Evolutionary conservation across 208 protist species (phyloP).

Genomic region (Leishmania martiniquensis): DNA sequence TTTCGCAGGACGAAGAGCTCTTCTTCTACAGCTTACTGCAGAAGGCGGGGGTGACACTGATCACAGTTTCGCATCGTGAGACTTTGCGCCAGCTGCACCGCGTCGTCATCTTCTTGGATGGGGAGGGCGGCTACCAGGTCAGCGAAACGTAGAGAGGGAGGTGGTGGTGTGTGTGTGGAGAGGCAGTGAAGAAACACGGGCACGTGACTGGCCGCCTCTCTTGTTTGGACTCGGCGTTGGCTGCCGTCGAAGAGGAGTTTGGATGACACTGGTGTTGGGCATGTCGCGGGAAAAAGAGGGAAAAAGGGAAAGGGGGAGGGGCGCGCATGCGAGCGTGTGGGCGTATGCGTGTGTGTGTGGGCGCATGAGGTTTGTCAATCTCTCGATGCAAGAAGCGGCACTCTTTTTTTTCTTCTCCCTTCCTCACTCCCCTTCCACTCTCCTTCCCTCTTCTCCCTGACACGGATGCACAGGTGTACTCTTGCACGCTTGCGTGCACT

Average conservation of each 20-base stretch:
- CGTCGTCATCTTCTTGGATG: constrained; percentile 62
- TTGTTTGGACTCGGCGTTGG: neutral
- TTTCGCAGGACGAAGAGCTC: constrained; percentile 86
- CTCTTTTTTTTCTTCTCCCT: neutral
- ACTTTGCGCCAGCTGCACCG: constrained; percentile 67
- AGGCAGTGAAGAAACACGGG: neutral
- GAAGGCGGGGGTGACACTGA: constrained; percentile 74
- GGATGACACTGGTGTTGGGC: neutral
- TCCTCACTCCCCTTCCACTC: neutral
- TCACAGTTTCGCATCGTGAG: constrained; percentile 87
- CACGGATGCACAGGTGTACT: neutral
- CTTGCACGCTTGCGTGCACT: no score
- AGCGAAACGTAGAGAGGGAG: constrained; percentile 7
- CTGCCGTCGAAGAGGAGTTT: neutral
- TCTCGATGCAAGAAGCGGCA: no score
- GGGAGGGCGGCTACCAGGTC: constrained; percentile 57
- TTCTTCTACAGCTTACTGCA: constrained; percentile 69
- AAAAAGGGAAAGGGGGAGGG: no score
- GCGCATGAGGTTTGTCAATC: no score
- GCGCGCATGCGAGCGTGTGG: constrained; percentile 1
- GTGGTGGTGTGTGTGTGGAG: no score
- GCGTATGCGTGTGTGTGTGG: constrained; percentile 6
- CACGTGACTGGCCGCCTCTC: neutral
- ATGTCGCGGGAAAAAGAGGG: no score
- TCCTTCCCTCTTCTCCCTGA: neutral